phyloP scores from a whole-genome alignment of 139 green algal genomes.

The Tetraselmis chui region DNA sequence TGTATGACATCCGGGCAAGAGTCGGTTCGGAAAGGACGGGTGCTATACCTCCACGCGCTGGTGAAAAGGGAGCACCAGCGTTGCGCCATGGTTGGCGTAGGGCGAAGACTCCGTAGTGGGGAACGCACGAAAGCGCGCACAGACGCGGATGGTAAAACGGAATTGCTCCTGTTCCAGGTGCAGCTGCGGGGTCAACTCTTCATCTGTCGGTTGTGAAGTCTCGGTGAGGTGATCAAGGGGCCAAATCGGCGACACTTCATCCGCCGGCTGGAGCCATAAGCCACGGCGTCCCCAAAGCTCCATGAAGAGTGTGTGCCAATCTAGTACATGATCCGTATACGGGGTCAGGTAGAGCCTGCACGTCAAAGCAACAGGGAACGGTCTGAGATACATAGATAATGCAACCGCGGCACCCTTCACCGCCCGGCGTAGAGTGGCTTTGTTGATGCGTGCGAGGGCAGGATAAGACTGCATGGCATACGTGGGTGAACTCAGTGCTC shows the following conservation, averaged over 20 bases:
- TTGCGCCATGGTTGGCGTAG: background rate
- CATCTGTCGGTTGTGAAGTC: background rate
- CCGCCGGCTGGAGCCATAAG: background rate
- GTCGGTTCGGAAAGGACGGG: no score
- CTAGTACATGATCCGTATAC: background rate
- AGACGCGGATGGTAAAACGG: slow-evolving; percentile 2
- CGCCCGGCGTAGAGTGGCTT: background rate
- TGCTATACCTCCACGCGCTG: background rate
- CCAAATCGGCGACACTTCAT: background rate
- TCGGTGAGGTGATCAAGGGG: background rate
- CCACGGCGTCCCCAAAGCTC: background rate
- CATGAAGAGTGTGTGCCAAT: background rate
- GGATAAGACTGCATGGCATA: background rate
- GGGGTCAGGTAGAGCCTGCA: background rate
- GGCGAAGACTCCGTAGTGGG: background rate
- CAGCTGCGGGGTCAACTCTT: background rate
- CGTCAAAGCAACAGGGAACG: background rate
- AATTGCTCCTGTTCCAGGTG: background rate
- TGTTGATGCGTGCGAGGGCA: background rate
- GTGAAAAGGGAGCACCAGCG: slow-evolving; percentile 4
- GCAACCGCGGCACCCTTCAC: no score
- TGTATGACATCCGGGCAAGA: background rate
- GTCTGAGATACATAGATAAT: no score
- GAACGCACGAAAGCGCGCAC: background rate
- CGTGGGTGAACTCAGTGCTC: background rate